Percentiles rank a stretch among this genome's conserved stretches.
Evolutionary conservation across 495 filamentous ascomycete species (phyloP).

Genomic region (Neurospora sp.): DNA sequence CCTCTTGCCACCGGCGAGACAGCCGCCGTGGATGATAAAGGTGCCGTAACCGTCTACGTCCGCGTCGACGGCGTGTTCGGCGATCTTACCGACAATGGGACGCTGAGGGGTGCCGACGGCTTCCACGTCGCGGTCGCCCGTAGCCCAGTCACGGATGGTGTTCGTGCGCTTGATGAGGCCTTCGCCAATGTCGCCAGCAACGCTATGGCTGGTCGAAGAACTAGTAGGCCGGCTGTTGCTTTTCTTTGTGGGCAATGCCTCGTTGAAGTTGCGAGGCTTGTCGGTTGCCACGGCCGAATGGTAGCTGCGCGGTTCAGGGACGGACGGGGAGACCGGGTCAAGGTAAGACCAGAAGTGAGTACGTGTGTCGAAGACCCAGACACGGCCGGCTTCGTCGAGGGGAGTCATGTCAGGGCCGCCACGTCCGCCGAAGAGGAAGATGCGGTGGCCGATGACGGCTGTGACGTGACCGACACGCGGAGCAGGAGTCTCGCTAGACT

Average conservation of each 20-base stretch:
- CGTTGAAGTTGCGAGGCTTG: slow-evolving; percentile 31
- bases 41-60: slow-evolving; percentile 43
- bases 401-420: slow-evolving; percentile 32
- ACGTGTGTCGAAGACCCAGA: slow-evolving; percentile 56
- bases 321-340: slow-evolving; percentile 28
- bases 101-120: slow-evolving; percentile 35
- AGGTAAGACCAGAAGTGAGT: slow-evolving; percentile 46
- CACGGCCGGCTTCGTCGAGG: slow-evolving; percentile 50
- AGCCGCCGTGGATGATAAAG: slow-evolving; percentile 65
- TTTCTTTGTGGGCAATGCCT: not conserved
- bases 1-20: slow-evolving; percentile 37
- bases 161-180: slow-evolving; percentile 10
- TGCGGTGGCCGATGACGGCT: slow-evolving; percentile 45
- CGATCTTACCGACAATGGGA: slow-evolving; percentile 37
- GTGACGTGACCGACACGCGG: slow-evolving; percentile 49
- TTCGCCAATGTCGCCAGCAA: not conserved
- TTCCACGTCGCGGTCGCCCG: slow-evolving; percentile 29
- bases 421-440: slow-evolving; percentile 57
- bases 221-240: not conserved
- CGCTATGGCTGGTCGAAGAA: not conserved
- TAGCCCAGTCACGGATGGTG: slow-evolving; percentile 33
- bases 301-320: slow-evolving; percentile 32
- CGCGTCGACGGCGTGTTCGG: slow-evolving; percentile 33
- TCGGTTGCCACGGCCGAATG: slow-evolving; percentile 39
- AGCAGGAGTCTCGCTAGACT: slow-evolving; percentile 30